phyloP scores from a whole-genome alignment of 371 early-diverging fungal genomes.

The Scutellospora calospora region DNA sequence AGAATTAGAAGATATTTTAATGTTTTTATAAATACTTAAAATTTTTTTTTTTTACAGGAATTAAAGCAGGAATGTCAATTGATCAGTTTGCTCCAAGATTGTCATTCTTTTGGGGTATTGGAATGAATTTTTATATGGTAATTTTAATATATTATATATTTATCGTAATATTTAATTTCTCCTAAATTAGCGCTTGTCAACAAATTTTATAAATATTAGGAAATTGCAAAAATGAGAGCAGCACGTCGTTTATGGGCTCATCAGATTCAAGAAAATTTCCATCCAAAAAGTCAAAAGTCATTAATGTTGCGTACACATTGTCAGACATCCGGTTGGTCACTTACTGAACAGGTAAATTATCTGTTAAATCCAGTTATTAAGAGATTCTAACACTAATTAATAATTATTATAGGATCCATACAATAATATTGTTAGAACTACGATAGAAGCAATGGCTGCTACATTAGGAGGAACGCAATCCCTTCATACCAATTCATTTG shows the following conservation, averaged over 20 bases:
- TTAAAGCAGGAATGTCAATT: slow-evolving; percentile 83
- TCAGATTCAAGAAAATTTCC: slow-evolving; percentile 81
- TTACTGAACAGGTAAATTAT: slow-evolving; percentile 76
- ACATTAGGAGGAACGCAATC: slow-evolving; percentile 90
- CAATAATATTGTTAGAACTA: slow-evolving; percentile 88
- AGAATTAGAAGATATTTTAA: not conserved
- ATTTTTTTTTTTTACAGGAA: slow-evolving; percentile 52
- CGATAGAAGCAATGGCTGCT: slow-evolving; percentile 91
- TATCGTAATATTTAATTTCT: not conserved
- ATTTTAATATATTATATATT: not conserved
- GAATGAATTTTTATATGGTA: slow-evolving; percentile 93
- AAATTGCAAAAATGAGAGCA: slow-evolving; percentile 89
- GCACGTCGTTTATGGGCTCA: slow-evolving; percentile 85
- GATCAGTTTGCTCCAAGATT: slow-evolving; percentile 89
- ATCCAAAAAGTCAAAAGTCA: slow-evolving; percentile 75
- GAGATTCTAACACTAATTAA: not conserved
- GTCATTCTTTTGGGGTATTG: slow-evolving; percentile 91
- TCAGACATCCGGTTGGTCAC: slow-evolving; percentile 91
- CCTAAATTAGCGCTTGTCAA: not conserved
- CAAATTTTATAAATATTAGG: slow-evolving; percentile 49
- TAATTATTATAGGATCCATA: slow-evolving; percentile 70
- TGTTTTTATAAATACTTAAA: not conserved
- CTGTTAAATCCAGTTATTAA: not conserved
- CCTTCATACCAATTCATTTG: slow-evolving; percentile 86
- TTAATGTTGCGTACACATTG: slow-evolving; percentile 85